phyloP scores from a whole-genome alignment of 345 rosid genomes.

The Eucalyptus pauciflora region DNA sequence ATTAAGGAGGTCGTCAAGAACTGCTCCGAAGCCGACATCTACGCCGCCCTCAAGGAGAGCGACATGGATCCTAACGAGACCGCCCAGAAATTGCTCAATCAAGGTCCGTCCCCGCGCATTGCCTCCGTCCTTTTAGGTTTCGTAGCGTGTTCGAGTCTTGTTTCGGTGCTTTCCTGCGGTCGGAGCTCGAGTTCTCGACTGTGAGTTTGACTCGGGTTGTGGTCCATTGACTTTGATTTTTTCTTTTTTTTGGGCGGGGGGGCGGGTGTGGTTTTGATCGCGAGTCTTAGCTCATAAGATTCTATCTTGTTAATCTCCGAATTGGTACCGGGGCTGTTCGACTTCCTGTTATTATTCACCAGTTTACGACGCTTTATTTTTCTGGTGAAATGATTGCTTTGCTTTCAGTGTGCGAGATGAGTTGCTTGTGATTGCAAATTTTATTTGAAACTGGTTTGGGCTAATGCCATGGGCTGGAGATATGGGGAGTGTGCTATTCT shows the following conservation, averaged over 20 bases:
- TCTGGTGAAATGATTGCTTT: background rate
- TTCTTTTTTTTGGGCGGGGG: background rate
- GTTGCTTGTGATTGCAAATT: background rate
- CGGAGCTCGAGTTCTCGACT: background rate
- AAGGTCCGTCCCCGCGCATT: slow-evolving; percentile 29
- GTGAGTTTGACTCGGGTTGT: background rate
- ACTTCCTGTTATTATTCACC: background rate
- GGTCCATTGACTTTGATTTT: background rate
- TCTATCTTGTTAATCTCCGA: background rate
- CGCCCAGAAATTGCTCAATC: slow-evolving; percentile 58
- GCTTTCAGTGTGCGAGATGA: background rate
- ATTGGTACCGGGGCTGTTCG: background rate
- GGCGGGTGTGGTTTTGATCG: background rate
- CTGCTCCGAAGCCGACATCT: slow-evolving; percentile 73
- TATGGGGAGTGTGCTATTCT: background rate
- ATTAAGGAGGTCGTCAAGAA: slow-evolving; percentile 71
- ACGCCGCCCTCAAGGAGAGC: slow-evolving; percentile 51
- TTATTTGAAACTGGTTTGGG: background rate
- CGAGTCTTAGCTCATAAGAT: background rate
- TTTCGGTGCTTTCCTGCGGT: background rate
- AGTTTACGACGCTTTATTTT: background rate
- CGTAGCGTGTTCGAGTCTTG: background rate
- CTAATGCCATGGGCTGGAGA: background rate
- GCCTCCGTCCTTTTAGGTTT: background rate
- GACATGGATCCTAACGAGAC: slow-evolving; percentile 84